Conservation (phyloP, 495 filamentous ascomycete species). For the Penicillium waksmanii region DNA sequence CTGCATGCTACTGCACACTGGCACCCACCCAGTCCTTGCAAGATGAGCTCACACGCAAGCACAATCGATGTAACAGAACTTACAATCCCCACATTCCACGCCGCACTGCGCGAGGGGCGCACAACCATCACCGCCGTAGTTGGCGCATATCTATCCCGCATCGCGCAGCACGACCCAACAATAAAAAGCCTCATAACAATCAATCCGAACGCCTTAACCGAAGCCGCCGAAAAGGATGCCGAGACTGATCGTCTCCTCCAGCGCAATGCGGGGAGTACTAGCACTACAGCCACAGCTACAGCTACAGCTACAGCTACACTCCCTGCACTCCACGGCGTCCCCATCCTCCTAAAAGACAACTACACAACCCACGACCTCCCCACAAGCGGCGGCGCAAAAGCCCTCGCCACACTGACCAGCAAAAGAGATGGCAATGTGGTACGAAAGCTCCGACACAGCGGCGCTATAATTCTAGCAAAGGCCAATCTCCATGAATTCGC, state of each 20-base stretch:
- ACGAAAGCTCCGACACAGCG: conserved; percentile 47
- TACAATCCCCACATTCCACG: conserved; percentile 57
- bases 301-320: not conserved
- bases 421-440: conserved; percentile 53
- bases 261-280: not conserved
- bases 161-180: conserved; percentile 56
- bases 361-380: conserved; percentile 55
- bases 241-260: conserved; percentile 33
- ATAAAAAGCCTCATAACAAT: conserved; percentile 61
- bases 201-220: conserved; percentile 51
- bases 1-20: not conserved
- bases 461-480: conserved; percentile 69
- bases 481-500: conserved; percentile 69
- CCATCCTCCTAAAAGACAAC: conserved; percentile 67
- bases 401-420: conserved; percentile 49
- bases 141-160: conserved; percentile 57
- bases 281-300: not conserved
- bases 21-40: not conserved
- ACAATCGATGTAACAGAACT: conserved; percentile 53
- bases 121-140: conserved; percentile 57
- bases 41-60: conserved; percentile 6
- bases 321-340: conserved; percentile 51
- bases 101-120: conserved; percentile 48
- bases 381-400: conserved; percentile 58
- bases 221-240: conserved; percentile 52